Conservation (phyloP, 129 eudicot genomes). For the Centaurea solstitialis region DNA sequence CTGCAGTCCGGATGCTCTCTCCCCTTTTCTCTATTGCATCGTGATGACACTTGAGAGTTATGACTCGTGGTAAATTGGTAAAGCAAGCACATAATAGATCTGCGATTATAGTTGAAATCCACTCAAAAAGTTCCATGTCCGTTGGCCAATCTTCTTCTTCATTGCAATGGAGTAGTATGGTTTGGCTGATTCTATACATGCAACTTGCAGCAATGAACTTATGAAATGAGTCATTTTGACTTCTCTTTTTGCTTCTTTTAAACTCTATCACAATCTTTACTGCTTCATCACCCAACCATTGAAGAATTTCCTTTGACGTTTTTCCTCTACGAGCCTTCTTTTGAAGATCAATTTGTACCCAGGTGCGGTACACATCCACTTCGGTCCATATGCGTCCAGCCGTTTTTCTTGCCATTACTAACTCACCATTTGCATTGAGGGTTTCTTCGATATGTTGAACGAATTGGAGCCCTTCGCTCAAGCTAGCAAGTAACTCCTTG, state of each 20-base stretch:
- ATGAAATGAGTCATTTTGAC: conserved; percentile 5
- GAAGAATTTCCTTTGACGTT: conserved; percentile 20
- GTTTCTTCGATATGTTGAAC: conserved; percentile 17
- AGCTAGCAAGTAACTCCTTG: conserved; percentile 2
- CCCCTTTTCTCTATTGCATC: no score
- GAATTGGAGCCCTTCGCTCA: conserved; percentile 30
- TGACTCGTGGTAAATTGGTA: no score
- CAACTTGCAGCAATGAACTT: conserved; percentile 32
- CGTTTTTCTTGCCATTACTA: conserved; percentile 24
- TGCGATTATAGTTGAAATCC: no score
- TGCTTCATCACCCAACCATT: conserved; percentile 21
- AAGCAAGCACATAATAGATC: no score
- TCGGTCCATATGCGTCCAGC: conserved; percentile 28
- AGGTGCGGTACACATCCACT: conserved; percentile 26
- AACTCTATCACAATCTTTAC: conserved; percentile 6
- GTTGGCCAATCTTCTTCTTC: not conserved
- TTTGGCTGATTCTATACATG: conserved; percentile 35
- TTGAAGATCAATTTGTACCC: conserved; percentile 35
- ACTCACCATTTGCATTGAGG: conserved; percentile 7
- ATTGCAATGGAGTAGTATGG: not conserved
- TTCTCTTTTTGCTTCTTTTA: not conserved
- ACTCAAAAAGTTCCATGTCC: no score
- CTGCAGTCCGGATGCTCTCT: no score
- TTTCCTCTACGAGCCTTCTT: conserved; percentile 17
- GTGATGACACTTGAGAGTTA: no score